Evolutionary conservation across 305 asterid genomes (phyloP).

Genomic region (Plantago coronopus): DNA sequence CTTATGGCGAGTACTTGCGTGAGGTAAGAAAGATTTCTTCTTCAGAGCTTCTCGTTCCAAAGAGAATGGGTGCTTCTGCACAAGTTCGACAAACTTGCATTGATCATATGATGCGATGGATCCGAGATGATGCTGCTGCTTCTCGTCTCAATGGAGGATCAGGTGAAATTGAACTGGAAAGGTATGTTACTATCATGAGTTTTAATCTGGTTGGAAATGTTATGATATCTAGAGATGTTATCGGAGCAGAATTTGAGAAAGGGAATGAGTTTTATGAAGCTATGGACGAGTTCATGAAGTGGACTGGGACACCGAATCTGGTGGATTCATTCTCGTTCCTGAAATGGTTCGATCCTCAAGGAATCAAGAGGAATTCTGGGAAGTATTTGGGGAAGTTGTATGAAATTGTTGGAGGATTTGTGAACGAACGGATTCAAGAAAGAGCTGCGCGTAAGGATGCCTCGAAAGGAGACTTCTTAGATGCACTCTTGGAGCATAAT

Average conservation of each 20-base stretch:
- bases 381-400: no score
- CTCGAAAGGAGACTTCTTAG: no score
- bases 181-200: background rate
- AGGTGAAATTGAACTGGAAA: conserved; percentile 6
- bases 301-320: conserved; percentile 2
- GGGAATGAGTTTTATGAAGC: background rate
- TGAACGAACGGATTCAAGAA: no score
- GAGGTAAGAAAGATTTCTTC: background rate
- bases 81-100: background rate
- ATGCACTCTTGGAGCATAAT: background rate
- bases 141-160: background rate
- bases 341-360: conserved; percentile 13
- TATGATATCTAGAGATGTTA: background rate
- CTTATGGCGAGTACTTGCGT: background rate
- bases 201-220: conserved; percentile 2
- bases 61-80: background rate
- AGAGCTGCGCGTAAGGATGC: no score
- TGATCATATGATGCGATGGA: conserved; percentile 1
- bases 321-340: conserved; percentile 6
- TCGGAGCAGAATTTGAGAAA: background rate
- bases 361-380: background rate
- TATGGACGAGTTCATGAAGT: conserved; percentile 1
- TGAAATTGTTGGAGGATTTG: no score
- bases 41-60: background rate
- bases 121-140: background rate